Base-by-base conservation (phyloP, 768 basidiomycete genomes). In the Heimioporus sp. region DNA sequence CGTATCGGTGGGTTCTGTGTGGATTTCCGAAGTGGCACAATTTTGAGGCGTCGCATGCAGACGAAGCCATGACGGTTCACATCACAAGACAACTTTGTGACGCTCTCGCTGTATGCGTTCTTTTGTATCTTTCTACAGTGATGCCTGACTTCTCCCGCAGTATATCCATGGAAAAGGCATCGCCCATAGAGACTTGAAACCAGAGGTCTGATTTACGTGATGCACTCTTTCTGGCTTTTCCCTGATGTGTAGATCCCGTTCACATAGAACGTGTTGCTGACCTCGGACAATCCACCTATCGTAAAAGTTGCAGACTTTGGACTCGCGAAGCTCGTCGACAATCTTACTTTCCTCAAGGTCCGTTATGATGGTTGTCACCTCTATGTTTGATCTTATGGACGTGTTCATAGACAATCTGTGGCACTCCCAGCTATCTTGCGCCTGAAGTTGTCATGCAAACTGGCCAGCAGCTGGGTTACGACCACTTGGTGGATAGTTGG, bases 301-400 rank as follows among this genome's bases (percentile, higher is more conserved):
- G 83, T 91, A 59, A 98, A 98, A 65, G 86, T 98, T 15, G 95
- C 96, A 3, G 96, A 98, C 68, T 99, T 97, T 65, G 96, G 96
- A 4, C 80, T 98, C 8, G 95, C 96, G 1, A 99, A 98, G 66
- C 83, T 87, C n/a, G 83, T 91, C 20, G 85, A 91, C 56, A 85
- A 82, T 56, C 65, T 82, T 58, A 92, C 89, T 0, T 86, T 88
- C 80, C 71, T 92, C 12, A 79, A 79, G 57, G 91, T 92, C 56
- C 15, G 82, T n/a, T n/a, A n/a, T n/a, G n/a, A n/a, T n/a, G n/a
- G n/a, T n/a, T n/a, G n/a, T n/a, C n/a, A n/a, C n/a, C n/a, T n/a
- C n/a, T n/a, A n/a, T n/a, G n/a, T n/a, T n/a, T n/a, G n/a, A n/a
- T n/a, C n/a, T n/a, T n/a, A n/a, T n/a, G n/a, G n/a, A n/a, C n/a